phyloP scores from a whole-genome alignment of 2,329 filamentous ascomycete species.

The Diaporthe helianthi region DNA sequence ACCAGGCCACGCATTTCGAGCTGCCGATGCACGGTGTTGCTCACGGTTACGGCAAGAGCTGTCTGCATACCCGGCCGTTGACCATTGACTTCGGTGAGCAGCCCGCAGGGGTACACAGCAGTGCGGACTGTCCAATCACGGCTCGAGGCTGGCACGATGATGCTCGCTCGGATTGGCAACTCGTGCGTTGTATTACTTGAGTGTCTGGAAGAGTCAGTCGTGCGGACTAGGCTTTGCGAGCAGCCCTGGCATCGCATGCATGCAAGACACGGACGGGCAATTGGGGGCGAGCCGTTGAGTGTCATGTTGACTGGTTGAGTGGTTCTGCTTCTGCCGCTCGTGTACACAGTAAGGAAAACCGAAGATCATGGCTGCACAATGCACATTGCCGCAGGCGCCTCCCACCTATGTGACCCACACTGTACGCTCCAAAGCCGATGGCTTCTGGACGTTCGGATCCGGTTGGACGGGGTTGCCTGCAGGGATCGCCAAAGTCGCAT shows the following conservation, averaged over 20 bases:
- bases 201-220: neutral
- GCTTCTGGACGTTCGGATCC: slow-evolving; percentile 10
- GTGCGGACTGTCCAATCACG: neutral
- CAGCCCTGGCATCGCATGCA: slow-evolving; percentile 4
- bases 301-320: neutral
- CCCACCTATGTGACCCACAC: slow-evolving; percentile 9
- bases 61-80: neutral
- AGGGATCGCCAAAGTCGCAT: neutral
- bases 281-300: neutral
- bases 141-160: neutral
- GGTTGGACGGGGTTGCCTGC: slow-evolving; percentile 2
- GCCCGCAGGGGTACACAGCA: neutral
- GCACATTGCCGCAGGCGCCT: slow-evolving; percentile 11
- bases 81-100: slow-evolving; percentile 22
- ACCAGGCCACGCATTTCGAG: neutral
- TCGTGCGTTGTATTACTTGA: neutral
- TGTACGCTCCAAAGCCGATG: neutral
- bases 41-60: neutral
- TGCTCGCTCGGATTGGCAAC: slow-evolving; percentile 11
- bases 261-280: neutral
- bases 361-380: slow-evolving; percentile 20
- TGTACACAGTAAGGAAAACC: neutral
- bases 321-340: neutral
- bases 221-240: neutral
- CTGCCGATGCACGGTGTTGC: neutral